These are phyloP conservation scores for Paraconiothyrium sp. DNA, from an alignment of 2,329 filamentous ascomycete species.

Conservation along the genomic window DNA sequence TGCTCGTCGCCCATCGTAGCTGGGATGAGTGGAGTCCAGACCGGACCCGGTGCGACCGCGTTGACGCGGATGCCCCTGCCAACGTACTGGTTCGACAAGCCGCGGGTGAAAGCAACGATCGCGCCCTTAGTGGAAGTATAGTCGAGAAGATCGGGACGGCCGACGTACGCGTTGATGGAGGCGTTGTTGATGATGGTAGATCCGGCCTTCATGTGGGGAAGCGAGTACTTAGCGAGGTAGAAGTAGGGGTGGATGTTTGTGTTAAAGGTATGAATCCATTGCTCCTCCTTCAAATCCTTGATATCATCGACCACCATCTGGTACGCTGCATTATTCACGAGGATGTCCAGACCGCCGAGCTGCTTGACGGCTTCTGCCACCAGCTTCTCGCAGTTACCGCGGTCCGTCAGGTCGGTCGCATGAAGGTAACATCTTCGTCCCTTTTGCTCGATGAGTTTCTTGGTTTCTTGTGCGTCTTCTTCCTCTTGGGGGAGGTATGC, in stretches of 20 bases:
- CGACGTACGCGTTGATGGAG: conserved; percentile 84
- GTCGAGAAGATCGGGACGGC: conserved; percentile 80
- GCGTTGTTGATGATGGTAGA: conserved; percentile 86
- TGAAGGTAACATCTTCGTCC: conserved; percentile 73
- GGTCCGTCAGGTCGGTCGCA: conserved; percentile 70
- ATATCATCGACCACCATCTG: conserved; percentile 80
- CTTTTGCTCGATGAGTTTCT: conserved; percentile 72
- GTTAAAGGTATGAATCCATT: conserved; percentile 82
- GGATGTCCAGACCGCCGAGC: conserved; percentile 76
- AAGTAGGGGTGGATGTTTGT: conserved; percentile 86
- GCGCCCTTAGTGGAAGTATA: conserved; percentile 84
- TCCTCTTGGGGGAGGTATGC: conserved; percentile 80
- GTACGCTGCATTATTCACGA: conserved; percentile 77
- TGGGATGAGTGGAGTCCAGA: conserved; percentile 57
- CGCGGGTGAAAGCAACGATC: conserved; percentile 81
- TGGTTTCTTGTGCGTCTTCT: conserved; percentile 78
- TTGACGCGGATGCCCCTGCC: conserved; percentile 79
- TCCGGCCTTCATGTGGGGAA: conserved; percentile 79
- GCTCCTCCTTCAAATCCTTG: conserved; percentile 75
- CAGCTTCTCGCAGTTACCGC: conserved; percentile 74
- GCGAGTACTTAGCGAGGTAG: conserved; percentile 79
- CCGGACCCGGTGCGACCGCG: conserved; percentile 75
- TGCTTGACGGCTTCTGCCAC: conserved; percentile 72
- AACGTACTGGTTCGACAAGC: conserved; percentile 78
- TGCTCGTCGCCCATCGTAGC: conserved; percentile 62